A percentile compares a stretch with the other conserved stretches of the same genome.
phyloP scores from a whole-genome alignment of 2,329 filamentous ascomycete species.

The Talaromyces sp. region DNA sequence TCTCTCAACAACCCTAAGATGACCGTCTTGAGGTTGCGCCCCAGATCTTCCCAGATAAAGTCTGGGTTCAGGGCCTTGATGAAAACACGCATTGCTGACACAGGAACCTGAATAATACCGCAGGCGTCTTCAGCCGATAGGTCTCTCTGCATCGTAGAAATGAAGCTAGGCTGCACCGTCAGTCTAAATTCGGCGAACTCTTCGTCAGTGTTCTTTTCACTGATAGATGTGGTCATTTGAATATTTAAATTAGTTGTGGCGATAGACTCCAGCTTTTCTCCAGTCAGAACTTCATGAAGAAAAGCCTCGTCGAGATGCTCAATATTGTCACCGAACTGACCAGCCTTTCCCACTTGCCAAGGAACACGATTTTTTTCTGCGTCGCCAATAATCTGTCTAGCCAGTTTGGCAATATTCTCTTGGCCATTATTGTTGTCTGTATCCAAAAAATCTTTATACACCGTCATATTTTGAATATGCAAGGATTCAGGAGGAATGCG shows the following conservation, averaged over 20 bases:
- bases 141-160: not conserved
- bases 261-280: not conserved
- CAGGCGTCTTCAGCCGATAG: not conserved
- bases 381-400: not conserved
- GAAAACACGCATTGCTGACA: not conserved
- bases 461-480: not conserved
- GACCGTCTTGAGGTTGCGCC: constrained; percentile 9
- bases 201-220: not conserved
- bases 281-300: not conserved
- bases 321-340: not conserved
- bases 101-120: not conserved
- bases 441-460: not conserved
- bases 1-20: constrained; percentile 10
- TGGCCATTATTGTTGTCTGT: not conserved
- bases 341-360: not conserved
- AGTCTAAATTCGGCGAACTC: not conserved
- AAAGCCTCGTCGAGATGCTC: not conserved
- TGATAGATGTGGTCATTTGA: not conserved
- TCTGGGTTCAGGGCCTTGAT: not conserved
- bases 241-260: not conserved
- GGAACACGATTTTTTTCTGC: not conserved
- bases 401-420: not conserved
- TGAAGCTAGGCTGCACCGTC: not conserved
- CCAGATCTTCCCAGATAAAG: constrained; percentile 7
- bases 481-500: not conserved